Base-by-base conservation (phyloP, 345 rosid genomes). In the Citrus glauca region DNA sequence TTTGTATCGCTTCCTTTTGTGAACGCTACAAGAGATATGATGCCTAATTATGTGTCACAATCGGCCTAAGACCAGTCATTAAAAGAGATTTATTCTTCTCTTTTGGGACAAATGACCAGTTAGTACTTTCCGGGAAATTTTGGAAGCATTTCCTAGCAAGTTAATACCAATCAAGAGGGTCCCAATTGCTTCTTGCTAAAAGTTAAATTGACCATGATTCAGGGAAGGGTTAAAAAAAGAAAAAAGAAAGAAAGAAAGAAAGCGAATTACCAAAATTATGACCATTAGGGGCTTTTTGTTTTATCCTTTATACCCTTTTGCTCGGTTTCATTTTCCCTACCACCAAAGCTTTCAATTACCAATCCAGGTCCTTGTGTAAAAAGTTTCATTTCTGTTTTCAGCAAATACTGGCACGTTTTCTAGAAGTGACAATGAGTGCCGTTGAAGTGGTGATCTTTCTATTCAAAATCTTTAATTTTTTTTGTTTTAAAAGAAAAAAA, bases 41-140 rank as follows among this genome's bases (percentile, higher is more conserved):
- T 45, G 50, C 50, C 17, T 45, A 45, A 45, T 11, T 13, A 3
- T 45, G 17, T 45, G 50, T 13, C 17, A 45, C 50, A 45, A 45
- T 45, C 17, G 14, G 50, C 17, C 50, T 13, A 45, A 42, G 67
- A 63, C 38, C 9, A 28, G 16, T 27, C 66, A 50, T 50, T 4
- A 42, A 42, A 42, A 50, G 19, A 50, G 1, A 14, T 50, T 27
- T 27, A 1, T 30, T 30, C 14, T 27, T 30, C 0, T 7, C 38
- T 16, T 28, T 30, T 63, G n/a, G 37, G 28, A 20, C 19, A 64
- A 64, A 32, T 30, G 40, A 19, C 22, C n/a, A 28, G 24, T 16
- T 56, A 0, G 4, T 37, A 17, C 28, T 75, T 75, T 75, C 71
- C 9, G 45, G 71, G 78, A 75, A 75, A 65, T 16, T 75, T 50